These are phyloP conservation scores for Cyberlindnera euphorbiae DNA, from an alignment of 805 yeast genomes.

Conservation along the genomic window DNA sequence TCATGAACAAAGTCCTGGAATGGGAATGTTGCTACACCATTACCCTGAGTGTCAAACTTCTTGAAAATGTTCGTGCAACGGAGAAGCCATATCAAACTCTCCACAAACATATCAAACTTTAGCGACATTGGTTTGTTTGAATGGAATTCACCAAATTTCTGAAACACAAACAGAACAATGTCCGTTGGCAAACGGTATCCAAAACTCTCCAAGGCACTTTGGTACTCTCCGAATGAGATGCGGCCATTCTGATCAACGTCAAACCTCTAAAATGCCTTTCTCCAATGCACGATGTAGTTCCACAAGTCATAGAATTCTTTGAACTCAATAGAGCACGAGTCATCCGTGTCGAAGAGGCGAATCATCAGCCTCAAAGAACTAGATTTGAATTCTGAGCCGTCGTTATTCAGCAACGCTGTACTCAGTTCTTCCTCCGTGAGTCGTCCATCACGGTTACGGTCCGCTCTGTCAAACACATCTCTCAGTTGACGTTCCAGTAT, in stretches of 20 bases:
- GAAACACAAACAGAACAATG: constrained; percentile 54
- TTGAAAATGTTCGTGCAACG: constrained; percentile 76
- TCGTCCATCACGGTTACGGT: constrained; percentile 47
- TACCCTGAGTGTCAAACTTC: constrained; percentile 67
- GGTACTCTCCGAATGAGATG: constrained; percentile 63
- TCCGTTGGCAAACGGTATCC: constrained; percentile 59
- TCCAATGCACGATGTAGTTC: constrained; percentile 65
- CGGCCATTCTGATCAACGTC: constrained; percentile 55
- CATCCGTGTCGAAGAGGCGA: constrained; percentile 51
- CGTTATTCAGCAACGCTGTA: constrained; percentile 56
- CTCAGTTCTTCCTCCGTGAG: constrained; percentile 55
- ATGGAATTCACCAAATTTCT: constrained; percentile 42
- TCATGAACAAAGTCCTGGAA: constrained; percentile 64
- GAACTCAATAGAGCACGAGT: constrained; percentile 41
- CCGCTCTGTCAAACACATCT: constrained; percentile 49
- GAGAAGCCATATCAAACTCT: constrained; percentile 69
- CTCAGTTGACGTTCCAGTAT: constrained; percentile 41
- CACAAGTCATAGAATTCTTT: constrained; percentile 64
- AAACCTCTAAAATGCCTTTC: constrained; percentile 55
- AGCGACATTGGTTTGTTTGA: constrained; percentile 34
- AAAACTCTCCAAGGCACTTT: constrained; percentile 54
- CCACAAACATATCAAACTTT: constrained; percentile 79
- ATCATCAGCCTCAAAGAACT: constrained; percentile 61
- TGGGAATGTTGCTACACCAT: constrained; percentile 65
- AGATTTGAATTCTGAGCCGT: constrained; percentile 55